Evolutionary conservation across 805 yeast species (phyloP).

Genomic region (Cyberlindnera bimundalis): DNA sequence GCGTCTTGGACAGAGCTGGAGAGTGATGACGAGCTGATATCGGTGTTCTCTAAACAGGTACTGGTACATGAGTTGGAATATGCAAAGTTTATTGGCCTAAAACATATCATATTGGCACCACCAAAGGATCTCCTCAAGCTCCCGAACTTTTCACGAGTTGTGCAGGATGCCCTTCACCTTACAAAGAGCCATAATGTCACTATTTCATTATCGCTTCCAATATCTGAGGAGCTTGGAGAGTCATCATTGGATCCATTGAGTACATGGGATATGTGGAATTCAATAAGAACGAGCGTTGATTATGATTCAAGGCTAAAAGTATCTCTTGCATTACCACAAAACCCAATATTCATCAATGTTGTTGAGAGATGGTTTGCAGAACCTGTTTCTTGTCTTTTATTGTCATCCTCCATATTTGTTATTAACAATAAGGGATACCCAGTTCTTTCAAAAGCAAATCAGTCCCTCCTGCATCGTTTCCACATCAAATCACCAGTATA

Average conservation of each 20-base stretch:
- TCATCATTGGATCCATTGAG: slow-evolving; percentile 36
- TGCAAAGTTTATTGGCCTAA: slow-evolving; percentile 56
- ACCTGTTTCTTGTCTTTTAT: slow-evolving; percentile 55
- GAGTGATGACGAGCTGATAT: slow-evolving; percentile 43
- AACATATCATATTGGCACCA: slow-evolving; percentile 56
- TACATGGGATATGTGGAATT: slow-evolving; percentile 76
- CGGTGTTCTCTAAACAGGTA: slow-evolving; percentile 55
- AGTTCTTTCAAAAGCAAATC: slow-evolving; percentile 58
- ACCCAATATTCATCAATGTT: slow-evolving; percentile 46
- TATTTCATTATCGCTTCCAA: slow-evolving; percentile 46
- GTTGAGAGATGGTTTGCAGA: slow-evolving; percentile 66
- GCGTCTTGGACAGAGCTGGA: slow-evolving; percentile 74
- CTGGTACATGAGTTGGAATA: slow-evolving; percentile 54
- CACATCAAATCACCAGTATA: slow-evolving; percentile 38
- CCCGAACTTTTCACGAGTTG: slow-evolving; percentile 45
- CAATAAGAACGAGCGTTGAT: slow-evolving; percentile 52
- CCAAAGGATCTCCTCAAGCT: slow-evolving; percentile 55
- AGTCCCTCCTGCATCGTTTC: slow-evolving; percentile 42
- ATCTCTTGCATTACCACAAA: slow-evolving; percentile 70
- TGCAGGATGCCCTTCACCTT: slow-evolving; percentile 32
- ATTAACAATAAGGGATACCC: slow-evolving; percentile 61
- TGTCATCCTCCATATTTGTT: slow-evolving; percentile 55
- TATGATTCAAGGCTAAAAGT: slow-evolving; percentile 59
- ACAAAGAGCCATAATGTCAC: slow-evolving; percentile 27
- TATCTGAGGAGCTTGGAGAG: slow-evolving; percentile 40